These are phyloP conservation scores for Samsoniella hepiali DNA, from an alignment of 2,329 filamentous ascomycete genomes.

Conservation along the genomic window DNA sequence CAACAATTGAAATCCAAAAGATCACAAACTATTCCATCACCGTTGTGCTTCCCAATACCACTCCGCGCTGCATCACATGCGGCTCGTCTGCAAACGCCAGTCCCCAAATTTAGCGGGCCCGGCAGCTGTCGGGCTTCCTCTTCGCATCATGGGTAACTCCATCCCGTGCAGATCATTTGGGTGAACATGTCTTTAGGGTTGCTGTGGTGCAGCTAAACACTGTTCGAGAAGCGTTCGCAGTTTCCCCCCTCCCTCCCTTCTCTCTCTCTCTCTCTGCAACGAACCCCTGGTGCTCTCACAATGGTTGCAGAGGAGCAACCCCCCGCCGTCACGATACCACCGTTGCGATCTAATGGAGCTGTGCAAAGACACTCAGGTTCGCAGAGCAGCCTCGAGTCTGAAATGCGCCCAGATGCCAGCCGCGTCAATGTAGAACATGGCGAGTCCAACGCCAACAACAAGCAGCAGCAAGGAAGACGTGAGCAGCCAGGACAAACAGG, in stretches of 20 bases:
- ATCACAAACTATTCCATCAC: too few species aligned
- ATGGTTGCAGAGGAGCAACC: neutral
- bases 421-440: neutral
- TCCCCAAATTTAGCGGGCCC: slow-evolving; percentile 15
- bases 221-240: neutral
- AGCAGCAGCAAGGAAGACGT: neutral
- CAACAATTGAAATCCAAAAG: too few species aligned
- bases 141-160: neutral
- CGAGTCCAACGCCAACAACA: neutral
- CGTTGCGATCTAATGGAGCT: neutral
- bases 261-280: neutral
- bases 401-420: neutral
- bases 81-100: slow-evolving; percentile 7
- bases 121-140: neutral
- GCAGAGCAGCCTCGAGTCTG: neutral
- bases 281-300: neutral
- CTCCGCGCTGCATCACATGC: neutral
- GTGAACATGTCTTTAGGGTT: neutral
- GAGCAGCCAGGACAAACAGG: neutral
- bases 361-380: neutral
- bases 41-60: neutral
- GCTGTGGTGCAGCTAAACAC: neutral
- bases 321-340: neutral
- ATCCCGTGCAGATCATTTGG: slow-evolving; percentile 2
- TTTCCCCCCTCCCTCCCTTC: neutral